Evolutionary conservation across 371 early-diverging fungal species (phyloP), one percentile per base, ranked within the genome.

Genomic region (Catenaria anguillulae): DNA sequence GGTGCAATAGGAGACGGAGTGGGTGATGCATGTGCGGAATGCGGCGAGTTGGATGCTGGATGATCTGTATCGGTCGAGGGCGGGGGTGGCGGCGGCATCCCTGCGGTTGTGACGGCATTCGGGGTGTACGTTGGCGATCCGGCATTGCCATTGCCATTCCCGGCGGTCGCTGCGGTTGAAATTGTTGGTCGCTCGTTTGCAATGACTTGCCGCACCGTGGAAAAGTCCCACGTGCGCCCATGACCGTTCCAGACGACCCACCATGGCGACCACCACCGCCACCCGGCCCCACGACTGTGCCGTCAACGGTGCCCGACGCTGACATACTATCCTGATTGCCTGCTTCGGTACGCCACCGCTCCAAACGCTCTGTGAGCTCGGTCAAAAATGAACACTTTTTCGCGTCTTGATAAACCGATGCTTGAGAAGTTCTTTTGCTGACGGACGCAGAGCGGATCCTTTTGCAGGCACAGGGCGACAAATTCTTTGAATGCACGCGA

Each of bases 371-470:
- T 52, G 90, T 85, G 33, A 93, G 70, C 60, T 93, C 93, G 10
- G 86, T 87, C 61, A 94, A 66, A 64, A 87, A 84, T 2, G 85
- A 82, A 0, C 84, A 77, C 61, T 87, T 89, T 66, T 88, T 90
- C 35, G 88, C 86, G 33, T 72, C 40, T 82, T 78, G 62, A 97
- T 86, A 65, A 97, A 94, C 60, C 84, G 77, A 71, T 97, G 96
- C 67, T 87, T 88, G 55, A 90, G 76, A 24, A 97, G 73, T 35
- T 94, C 92, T 67, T 86, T 86, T 35, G 97, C 96, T 0, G 90
- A 74, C 0, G 92, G 90, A 40, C 97, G 77, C 89, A 87, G 6
- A 42, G n/a, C 13, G 60, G 63, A 42, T 64, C 61, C 50, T 63
- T 63, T 56, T 63, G 63, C 34, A 61, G 26, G 31, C 80, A 80